Base-by-base conservation (phyloP, 2,329 filamentous ascomycete species). In the Moelleriella libera region DNA sequence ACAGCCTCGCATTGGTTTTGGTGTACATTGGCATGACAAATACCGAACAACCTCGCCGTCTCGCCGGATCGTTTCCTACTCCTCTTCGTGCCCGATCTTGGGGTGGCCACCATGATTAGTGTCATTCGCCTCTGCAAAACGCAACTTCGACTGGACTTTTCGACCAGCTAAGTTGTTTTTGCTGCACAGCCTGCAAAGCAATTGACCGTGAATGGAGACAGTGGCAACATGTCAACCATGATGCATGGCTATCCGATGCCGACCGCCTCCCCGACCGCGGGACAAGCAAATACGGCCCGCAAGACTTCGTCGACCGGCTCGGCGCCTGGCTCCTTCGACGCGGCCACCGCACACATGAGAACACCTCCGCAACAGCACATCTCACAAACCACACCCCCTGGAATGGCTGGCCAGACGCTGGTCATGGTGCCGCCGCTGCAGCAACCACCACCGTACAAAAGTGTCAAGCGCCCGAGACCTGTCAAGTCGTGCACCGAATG, bases 401-500 rank as follows among this genome's bases (percentile, higher is more conserved):
- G 45, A 32, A 47, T 45, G 6, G 11, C 39, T 34, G 41, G 39
- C 6, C 56, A 57, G 45, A 55, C 60, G 28, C 53, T 49, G 9
- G 57, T 53, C 32, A 53, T 57, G 30, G 56, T 41, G 14, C 40
- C 56, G 14, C 47, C 45, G 8, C 54, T 50, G 34, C 51, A 51
- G 39, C 57, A 57, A 21, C 45, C 46, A 39, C 60, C 58, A n/a
- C 64, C 61, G n/a, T 57, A 64, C 44, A 65, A 68, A 45, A 72
- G 70, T 52, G 72, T 76, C 46, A 76, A 76, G 55, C 65, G 74
- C 32, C 71, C 72, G 2, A 62, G 74, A 6, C 74, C 74, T 3
- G 74, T 76, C 51, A 76, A 76, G 56, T 75, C 72, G 4, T 77
- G 74, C 56, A 71, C 70, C 49, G 71, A 75, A 53, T 77, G 76